phyloP scores from a whole-genome alignment of 1,139 yeast genomes.

The Nakaseomyces sp. region DNA sequence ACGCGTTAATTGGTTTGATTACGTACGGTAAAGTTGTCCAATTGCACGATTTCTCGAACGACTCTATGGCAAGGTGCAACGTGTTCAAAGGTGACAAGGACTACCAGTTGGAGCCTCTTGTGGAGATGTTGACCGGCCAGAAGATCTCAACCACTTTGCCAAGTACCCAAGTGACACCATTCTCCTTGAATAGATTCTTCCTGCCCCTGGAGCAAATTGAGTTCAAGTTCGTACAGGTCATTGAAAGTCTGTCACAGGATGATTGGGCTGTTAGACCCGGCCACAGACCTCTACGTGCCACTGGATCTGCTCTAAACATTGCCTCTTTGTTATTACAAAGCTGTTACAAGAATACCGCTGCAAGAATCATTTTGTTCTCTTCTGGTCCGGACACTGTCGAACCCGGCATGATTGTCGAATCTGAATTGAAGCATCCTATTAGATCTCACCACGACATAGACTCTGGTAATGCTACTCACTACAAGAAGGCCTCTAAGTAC shows the following conservation, averaged over 20 bases:
- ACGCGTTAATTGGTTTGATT: slow-evolving; percentile 83
- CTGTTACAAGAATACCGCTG: slow-evolving; percentile 83
- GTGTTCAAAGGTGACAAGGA: slow-evolving; percentile 93
- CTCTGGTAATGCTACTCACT: slow-evolving; percentile 82
- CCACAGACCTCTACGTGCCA: slow-evolving; percentile 81
- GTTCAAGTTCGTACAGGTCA: slow-evolving; percentile 69
- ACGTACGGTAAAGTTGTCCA: slow-evolving; percentile 94
- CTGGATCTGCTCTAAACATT: slow-evolving; percentile 86
- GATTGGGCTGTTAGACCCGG: slow-evolving; percentile 91
- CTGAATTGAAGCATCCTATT: slow-evolving; percentile 88
- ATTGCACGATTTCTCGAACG: slow-evolving; percentile 83
- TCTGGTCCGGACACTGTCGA: slow-evolving; percentile 95
- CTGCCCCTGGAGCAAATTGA: slow-evolving; percentile 82
- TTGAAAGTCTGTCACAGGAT: slow-evolving; percentile 73
- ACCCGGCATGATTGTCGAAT: slow-evolving; percentile 91
- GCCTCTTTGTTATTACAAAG: slow-evolving; percentile 79
- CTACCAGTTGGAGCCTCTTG: slow-evolving; percentile 65
- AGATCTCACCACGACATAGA: slow-evolving; percentile 96
- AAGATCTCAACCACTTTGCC: slow-evolving; percentile 23
- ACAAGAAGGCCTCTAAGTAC: slow-evolving; percentile 80
- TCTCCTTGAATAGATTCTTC: slow-evolving; percentile 59
- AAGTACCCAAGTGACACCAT: slow-evolving; percentile 34
- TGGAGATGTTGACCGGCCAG: slow-evolving; percentile 59
- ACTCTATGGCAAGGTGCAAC: slow-evolving; percentile 67
- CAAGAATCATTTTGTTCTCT: slow-evolving; percentile 81